Conservation (phyloP, 2,329 filamentous ascomycete species). For the Xylariales sp. region DNA sequence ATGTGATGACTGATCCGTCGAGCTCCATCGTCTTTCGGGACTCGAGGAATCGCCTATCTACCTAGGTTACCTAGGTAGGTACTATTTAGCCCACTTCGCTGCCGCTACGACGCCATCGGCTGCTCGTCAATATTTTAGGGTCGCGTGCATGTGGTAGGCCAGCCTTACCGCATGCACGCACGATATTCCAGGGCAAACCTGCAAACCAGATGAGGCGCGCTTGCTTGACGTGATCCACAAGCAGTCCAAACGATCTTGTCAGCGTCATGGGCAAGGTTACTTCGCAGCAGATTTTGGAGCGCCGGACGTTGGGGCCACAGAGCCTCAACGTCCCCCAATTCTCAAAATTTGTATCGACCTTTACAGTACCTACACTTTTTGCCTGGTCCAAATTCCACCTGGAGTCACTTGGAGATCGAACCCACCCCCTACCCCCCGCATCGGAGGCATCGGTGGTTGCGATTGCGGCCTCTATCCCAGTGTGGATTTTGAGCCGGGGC, state of each 20-base stretch:
- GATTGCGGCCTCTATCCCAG: constrained; percentile 6
- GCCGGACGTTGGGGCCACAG: background rate
- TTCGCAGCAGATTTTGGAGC: no score
- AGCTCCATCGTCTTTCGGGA: no score
- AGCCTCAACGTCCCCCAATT: background rate
- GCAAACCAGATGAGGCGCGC: background rate
- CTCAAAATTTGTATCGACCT: background rate
- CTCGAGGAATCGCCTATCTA: no score
- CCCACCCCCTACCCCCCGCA: constrained; percentile 1
- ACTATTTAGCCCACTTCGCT: constrained; percentile 3
- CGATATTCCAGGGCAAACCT: background rate
- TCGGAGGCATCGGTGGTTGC: constrained; percentile 5
- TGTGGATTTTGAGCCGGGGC: background rate
- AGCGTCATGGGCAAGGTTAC: background rate
- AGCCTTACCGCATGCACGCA: constrained; percentile 5
- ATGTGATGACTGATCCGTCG: no score
- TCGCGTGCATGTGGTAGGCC: background rate
- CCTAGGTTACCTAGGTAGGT: no score
- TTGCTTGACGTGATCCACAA: background rate
- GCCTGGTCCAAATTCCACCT: no score
- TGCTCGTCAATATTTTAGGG: background rate
- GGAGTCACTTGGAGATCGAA: no score
- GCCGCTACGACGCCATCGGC: constrained; percentile 2
- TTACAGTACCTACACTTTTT: background rate
- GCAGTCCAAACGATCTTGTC: background rate